Percentiles rank a stretch among this genome's conserved stretches.
Evolutionary conservation across 768 basidiomycete genomes (phyloP).

Genomic region (Astraeus odoratus): DNA sequence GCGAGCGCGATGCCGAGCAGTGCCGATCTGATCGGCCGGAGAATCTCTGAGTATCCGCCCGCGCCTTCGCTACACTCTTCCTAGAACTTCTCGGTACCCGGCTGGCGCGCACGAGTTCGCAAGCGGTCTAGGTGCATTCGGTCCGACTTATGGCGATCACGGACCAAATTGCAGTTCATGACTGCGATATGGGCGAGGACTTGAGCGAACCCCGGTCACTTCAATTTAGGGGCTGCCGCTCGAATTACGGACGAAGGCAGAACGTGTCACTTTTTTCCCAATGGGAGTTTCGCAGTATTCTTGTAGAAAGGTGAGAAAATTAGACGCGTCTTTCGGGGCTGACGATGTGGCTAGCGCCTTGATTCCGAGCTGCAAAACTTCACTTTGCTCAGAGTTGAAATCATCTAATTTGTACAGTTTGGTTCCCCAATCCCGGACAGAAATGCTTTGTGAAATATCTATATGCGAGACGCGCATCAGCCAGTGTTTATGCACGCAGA

Average conservation of each 20-base stretch:
- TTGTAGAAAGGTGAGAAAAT: too few relatives aligned
- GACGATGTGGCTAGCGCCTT: too few relatives aligned
- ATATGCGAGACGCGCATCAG: too few relatives aligned
- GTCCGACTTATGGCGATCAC: conserved; percentile 51
- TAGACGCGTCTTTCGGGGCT: too few relatives aligned
- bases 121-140: conserved; percentile 81
- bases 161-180: conserved; percentile 66
- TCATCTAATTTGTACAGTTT: too few relatives aligned
- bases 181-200: conserved; percentile 60
- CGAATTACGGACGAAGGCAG: conserved; percentile 56
- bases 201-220: conserved; percentile 63
- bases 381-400: too few relatives aligned
- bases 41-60: conserved; percentile 77
- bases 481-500: too few relatives aligned
- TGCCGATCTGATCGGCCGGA: conserved; percentile 56
- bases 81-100: conserved; percentile 62
- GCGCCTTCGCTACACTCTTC: conserved; percentile 58
- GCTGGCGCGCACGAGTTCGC: conserved; percentile 64
- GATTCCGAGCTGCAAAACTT: too few relatives aligned
- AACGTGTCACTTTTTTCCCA: conserved; percentile 50
- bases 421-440: too few relatives aligned
- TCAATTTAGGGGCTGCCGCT: conserved; percentile 57
- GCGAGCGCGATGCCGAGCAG: conserved; percentile 78
- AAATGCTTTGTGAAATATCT: too few relatives aligned
- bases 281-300: too few relatives aligned